These are phyloP conservation scores for Skeletonema menzelii DNA, from an alignment of 108 stramenopile species.

Conservation along the genomic window DNA sequence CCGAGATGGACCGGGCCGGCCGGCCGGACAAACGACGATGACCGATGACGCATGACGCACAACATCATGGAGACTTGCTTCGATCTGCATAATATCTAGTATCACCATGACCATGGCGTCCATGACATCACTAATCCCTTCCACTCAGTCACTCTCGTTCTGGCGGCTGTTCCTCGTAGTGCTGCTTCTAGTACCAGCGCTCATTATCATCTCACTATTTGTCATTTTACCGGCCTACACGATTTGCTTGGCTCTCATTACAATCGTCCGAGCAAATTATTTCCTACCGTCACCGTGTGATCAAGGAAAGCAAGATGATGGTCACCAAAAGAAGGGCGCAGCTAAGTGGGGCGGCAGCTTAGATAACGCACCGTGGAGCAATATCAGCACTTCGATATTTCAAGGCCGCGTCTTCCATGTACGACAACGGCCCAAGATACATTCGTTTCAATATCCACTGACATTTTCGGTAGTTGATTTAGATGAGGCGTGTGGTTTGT, in stretches of 20 bases:
- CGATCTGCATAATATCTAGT: too few species aligned
- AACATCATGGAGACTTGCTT: too few species aligned
- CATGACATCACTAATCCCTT: neutral
- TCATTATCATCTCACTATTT: neutral
- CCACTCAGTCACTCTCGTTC: neutral
- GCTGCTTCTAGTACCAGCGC: neutral
- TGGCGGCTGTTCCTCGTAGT: neutral
- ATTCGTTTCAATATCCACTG: conserved; percentile 88
- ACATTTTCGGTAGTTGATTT: conserved; percentile 85
- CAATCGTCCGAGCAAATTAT: conserved; percentile 11
- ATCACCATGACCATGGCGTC: neutral
- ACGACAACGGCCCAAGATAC: conserved; percentile 60
- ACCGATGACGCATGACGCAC: too few species aligned
- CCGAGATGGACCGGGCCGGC: too few species aligned
- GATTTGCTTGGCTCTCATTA: conserved; percentile 19
- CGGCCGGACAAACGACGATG: too few species aligned
- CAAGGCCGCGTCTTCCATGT: conserved; percentile 69
- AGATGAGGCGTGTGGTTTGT: conserved; percentile 55
- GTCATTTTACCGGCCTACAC: conserved; percentile 19
- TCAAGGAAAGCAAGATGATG: too few species aligned
- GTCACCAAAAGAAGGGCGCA: neutral
- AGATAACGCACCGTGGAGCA: conserved; percentile 17
- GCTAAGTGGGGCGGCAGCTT: neutral
- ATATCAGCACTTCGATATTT: conserved; percentile 35
- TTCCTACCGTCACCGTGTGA: neutral